Evolutionary conservation across 495 filamentous ascomycete genomes (phyloP), one percentile per base, ranked within the genome.

Genomic region (Penicillium paxilli): DNA sequence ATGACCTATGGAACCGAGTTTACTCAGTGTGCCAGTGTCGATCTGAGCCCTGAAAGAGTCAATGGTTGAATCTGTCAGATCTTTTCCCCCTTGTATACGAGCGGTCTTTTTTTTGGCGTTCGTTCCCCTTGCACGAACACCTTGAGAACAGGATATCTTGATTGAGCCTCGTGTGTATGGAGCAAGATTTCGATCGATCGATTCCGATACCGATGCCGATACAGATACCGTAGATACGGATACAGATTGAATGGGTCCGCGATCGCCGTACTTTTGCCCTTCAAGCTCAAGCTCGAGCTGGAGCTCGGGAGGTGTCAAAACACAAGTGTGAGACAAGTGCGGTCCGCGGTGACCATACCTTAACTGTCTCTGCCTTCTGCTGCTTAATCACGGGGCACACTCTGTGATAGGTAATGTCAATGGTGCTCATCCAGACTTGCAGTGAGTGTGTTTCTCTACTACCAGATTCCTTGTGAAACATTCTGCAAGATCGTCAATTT

Each of bases 121-220:
- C n/a, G n/a, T n/a, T n/a, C n/a, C n/a, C n/a, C n/a, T n/a, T n/a
- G n/a, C n/a, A n/a, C n/a, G n/a, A n/a, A n/a, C n/a, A n/a, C n/a
- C n/a, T n/a, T 32, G 30, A 32, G 11, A 32, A 32, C 30, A 3
- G 8, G 30, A 14, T 38, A 19, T 16, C 35, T n/a, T n/a, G n/a
- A 38, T 19, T 7, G 11, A 19, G 35, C 2, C 30, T 51, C 24
- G 40, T 42, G 40, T 49, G 47, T 30, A 28, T 21, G 28, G 28
- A 35, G 25, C 51, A 42, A 32, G 40, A 42, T 44, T 46, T 5
- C 47, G 62, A 65, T 65, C 62, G 59, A 65, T 65, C 62, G 62
- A 63, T 63, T 51, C 23, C 38, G 51, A 55, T 52, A 41, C 11
- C 47, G 38, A 55, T 57, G 25, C 44, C 53, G 58, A 53, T 60